Percentiles rank a stretch among this genome's conserved stretches.
Conservation (phyloP, 495 filamentous ascomycete species). For the Penicillium coprophilum region DNA sequence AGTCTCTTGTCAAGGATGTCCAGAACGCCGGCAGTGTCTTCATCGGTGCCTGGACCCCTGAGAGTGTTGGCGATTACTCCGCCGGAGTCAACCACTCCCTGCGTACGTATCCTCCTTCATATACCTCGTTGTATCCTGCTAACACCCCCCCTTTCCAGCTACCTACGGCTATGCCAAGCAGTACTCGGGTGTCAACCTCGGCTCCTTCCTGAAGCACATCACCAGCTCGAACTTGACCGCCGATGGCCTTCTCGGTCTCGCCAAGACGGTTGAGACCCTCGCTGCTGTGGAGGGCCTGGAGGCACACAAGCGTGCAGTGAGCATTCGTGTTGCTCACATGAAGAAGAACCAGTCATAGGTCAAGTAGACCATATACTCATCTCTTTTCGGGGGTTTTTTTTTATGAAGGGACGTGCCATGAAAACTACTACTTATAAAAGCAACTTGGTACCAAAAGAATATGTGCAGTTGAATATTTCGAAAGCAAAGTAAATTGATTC, state of each 20-base stretch:
- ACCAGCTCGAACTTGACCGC: slow-evolving; percentile 86
- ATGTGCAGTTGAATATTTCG: too few relatives aligned
- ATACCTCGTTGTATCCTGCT: slow-evolving; percentile 4
- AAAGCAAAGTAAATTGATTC: background rate
- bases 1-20: slow-evolving; percentile 70
- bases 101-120: slow-evolving; percentile 60
- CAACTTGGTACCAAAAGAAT: background rate
- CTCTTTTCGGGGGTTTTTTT: slow-evolving; percentile 14
- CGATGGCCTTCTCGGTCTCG: slow-evolving; percentile 78
- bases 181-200: slow-evolving; percentile 95
- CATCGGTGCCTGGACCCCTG: slow-evolving; percentile 91
- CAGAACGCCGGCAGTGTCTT: slow-evolving; percentile 95
- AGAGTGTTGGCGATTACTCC: slow-evolving; percentile 96
- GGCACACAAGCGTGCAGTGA: slow-evolving; percentile 88
- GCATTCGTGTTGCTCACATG: slow-evolving; percentile 75
- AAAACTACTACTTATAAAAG: slow-evolving; percentile 15
- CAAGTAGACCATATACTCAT: background rate
- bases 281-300: slow-evolving; percentile 94
- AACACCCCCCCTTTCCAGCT: slow-evolving; percentile 51
- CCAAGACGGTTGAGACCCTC: slow-evolving; percentile 86
- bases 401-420: slow-evolving; percentile 29
- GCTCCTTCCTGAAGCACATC: slow-evolving; percentile 94
- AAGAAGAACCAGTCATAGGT: slow-evolving; percentile 38
- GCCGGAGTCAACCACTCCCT: slow-evolving; percentile 96
- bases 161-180: slow-evolving; percentile 98